Percentiles rank a stretch among this genome's conserved stretches.
These are phyloP conservation scores for Anastatica hierochuntica DNA, from an alignment of 345 rosid species.

Conservation along the genomic window DNA sequence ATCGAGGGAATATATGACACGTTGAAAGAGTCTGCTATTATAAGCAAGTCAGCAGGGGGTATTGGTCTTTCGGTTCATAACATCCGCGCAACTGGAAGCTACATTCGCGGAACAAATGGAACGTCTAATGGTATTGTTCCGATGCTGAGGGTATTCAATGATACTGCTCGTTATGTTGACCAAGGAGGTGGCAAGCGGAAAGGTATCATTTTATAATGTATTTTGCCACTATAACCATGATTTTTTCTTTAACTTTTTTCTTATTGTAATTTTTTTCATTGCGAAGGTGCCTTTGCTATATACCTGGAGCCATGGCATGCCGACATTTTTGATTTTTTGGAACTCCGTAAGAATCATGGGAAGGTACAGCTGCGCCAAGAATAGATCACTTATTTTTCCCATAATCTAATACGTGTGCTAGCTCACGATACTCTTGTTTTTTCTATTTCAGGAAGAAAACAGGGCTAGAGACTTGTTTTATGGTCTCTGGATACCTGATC, in stretches of 20 bases:
- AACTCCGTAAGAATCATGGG: constrained; percentile 77
- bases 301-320: constrained; percentile 94
- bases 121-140: constrained; percentile 83
- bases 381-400: neutral
- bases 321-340: constrained; percentile 57
- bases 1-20: constrained; percentile 95
- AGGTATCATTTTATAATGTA: neutral
- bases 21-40: constrained; percentile 86
- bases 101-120: constrained; percentile 65
- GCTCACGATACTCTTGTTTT: neutral
- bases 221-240: neutral
- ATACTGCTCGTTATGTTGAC: constrained; percentile 26
- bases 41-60: constrained; percentile 95
- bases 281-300: constrained; percentile 70
- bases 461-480: constrained; percentile 85
- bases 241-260: neutral
- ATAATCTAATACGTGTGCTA: neutral
- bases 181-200: constrained; percentile 28
- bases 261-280: neutral
- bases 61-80: constrained; percentile 81
- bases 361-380: constrained; percentile 32
- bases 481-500: constrained; percentile 96
- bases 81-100: constrained; percentile 12
- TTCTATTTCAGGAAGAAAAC: constrained; percentile 56
- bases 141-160: constrained; percentile 29